Base-by-base conservation (phyloP, 129 eudicot genomes). In the Chrysanthemum lavandulifolium region DNA sequence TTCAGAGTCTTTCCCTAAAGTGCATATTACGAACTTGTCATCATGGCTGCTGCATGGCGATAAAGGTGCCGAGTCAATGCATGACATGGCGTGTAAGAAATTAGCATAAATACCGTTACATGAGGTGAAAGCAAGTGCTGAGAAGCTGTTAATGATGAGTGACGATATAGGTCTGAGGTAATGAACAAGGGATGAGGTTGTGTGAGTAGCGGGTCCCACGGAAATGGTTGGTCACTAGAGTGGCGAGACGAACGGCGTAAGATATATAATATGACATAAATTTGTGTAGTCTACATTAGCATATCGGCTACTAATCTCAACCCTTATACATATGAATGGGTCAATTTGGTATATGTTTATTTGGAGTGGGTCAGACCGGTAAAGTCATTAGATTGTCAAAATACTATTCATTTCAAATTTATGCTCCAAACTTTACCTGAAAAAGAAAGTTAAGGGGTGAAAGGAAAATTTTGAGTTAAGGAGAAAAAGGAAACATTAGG, bases 61-160 rank as follows among this genome's bases (percentile, higher is more conserved):
- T 51, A 86, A 70, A 6, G 86, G 85, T 25, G 88, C 85, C 5
- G 77, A 23, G 0, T 48, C 3, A 78, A 78, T 18, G 6, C 61
- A 55, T 10, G 69, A 54, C 1, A 92, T 16, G 43, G 96, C 89
- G 69, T 88, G 78, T 31, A 80, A 62, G 80, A 91, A 91, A 23
- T 23, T 23, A 18, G 88, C 81, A 15, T 86, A 51, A 84, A 92
- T 83, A 6, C 96, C 96, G 10, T 95, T 52, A 51, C 95, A 78
- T 27, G 25, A 23, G 95, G 96, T 89, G 92, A 89, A 93, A 4
- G 92, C 96, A 67, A 89, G 14, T 85, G 95, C 90, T 54, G 96
- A 85, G 86, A 85, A 89, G 6, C 63, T 58, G 45, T 79, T 65
- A 65, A 92, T 83, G 3, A 60, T 71, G 29, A 80, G 61, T 10